These are phyloP conservation scores for Globisporangium alternatum DNA, from an alignment of 352 stramenopile species.

Conservation along the genomic window DNA sequence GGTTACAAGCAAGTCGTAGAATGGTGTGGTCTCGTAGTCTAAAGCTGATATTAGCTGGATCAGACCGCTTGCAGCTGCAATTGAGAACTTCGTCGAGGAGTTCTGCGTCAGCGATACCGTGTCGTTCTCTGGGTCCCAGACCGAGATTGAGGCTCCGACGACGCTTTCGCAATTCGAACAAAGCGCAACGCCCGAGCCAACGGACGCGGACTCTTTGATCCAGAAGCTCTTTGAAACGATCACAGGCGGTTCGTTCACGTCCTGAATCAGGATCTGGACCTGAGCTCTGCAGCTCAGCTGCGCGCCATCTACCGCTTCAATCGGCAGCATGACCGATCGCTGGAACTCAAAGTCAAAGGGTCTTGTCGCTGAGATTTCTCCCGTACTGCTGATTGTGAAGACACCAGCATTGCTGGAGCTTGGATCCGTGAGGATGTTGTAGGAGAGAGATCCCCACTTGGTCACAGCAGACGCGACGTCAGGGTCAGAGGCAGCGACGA, in stretches of 20 bases:
- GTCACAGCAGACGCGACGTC: background rate
- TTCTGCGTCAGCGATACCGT: conserved; percentile 30
- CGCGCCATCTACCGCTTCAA: conserved; percentile 5
- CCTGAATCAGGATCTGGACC: conserved; percentile 3
- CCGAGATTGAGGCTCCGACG: conserved; percentile 20
- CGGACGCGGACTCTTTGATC: conserved; percentile 34
- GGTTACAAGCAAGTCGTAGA: conserved; percentile 10
- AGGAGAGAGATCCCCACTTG: conserved; percentile 11
- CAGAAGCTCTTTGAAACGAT: conserved; percentile 33
- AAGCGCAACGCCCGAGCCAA: conserved; percentile 6
- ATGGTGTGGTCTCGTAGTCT: conserved; percentile 8
- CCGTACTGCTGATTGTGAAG: background rate
- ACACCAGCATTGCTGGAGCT: background rate
- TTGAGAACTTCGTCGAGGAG: conserved; percentile 24
- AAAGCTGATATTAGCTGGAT: background rate
- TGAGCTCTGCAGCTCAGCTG: background rate
- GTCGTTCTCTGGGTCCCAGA: conserved; percentile 70
- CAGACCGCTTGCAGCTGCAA: conserved; percentile 19
- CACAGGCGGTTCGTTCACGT: conserved; percentile 39
- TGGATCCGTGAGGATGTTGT: background rate
- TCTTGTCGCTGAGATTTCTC: conserved; percentile 2
- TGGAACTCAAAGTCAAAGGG: conserved; percentile 9
- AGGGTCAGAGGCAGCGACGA: background rate
- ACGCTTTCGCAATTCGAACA: conserved; percentile 19
- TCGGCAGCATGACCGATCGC: background rate